These are phyloP conservation scores for Licmophora abbreviata DNA, from an alignment of 108 stramenopile species.

Conservation along the genomic window DNA sequence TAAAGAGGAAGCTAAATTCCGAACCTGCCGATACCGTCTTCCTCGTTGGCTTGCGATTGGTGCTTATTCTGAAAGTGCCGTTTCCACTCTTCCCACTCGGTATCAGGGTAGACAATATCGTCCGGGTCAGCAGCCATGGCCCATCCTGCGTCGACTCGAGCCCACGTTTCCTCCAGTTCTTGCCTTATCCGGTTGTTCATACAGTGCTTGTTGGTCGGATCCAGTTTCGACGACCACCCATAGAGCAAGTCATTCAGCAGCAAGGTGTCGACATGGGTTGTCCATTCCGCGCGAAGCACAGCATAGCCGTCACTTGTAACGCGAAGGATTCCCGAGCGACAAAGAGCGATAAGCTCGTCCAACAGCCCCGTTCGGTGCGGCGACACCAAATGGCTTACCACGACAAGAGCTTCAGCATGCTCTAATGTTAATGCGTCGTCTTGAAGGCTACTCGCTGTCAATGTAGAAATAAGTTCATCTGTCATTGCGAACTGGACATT, in stretches of 20 bases:
- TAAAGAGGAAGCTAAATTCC: too few species aligned
- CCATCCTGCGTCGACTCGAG: slow-evolving; percentile 18
- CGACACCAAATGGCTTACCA: slow-evolving; percentile 34
- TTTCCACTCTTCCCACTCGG: slow-evolving; percentile 53
- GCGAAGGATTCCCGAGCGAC: slow-evolving; percentile 31
- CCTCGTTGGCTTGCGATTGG: slow-evolving; percentile 21
- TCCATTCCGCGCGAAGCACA: slow-evolving; percentile 45
- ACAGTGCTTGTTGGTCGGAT: slow-evolving; percentile 35
- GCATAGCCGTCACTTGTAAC: slow-evolving; percentile 24
- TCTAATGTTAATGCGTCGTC: slow-evolving; percentile 1
- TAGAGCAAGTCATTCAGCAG: slow-evolving; percentile 56
- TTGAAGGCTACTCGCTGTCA: not conserved
- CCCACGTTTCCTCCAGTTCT: slow-evolving; percentile 35
- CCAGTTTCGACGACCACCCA: slow-evolving; percentile 40
- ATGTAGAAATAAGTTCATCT: slow-evolving; percentile 19
- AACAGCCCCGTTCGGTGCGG: slow-evolving; percentile 44
- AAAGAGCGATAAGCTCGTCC: slow-evolving; percentile 56
- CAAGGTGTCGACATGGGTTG: slow-evolving; percentile 42
- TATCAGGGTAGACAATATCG: slow-evolving; percentile 49
- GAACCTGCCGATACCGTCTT: slow-evolving; percentile 61
- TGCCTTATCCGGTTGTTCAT: slow-evolving; percentile 22
- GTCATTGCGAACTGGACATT: slow-evolving; percentile 37
- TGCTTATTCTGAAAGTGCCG: slow-evolving; percentile 48
- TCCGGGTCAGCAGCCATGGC: slow-evolving; percentile 21
- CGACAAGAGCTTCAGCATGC: slow-evolving; percentile 29